phyloP scores from a whole-genome alignment of 1,284 basidiomycete genomes.

The Heterobasidion parviporum region DNA sequence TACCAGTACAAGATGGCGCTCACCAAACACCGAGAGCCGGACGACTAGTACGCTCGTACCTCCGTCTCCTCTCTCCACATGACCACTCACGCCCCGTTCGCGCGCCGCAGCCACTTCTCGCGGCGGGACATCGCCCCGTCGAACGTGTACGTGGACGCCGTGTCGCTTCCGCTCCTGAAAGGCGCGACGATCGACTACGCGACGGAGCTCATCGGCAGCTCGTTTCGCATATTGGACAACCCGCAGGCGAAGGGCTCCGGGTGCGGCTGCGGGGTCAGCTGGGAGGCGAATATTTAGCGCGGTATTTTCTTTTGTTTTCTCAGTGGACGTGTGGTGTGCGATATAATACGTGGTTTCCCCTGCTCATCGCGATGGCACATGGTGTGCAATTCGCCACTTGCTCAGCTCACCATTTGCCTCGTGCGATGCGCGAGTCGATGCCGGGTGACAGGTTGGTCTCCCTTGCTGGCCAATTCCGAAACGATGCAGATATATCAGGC shows the following conservation, averaged over 20 bases:
- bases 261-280: constrained; percentile 88
- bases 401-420: too few relatives aligned
- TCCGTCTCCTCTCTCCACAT: constrained; percentile 3
- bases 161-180: constrained; percentile 73
- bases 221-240: constrained; percentile 73
- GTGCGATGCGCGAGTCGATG: too few relatives aligned
- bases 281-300: constrained; percentile 57
- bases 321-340: too few relatives aligned
- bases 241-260: constrained; percentile 81
- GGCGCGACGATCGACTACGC: constrained; percentile 84
- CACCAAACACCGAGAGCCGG: constrained; percentile 44
- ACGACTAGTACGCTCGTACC: constrained; percentile 67
- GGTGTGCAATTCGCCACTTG: too few relatives aligned
- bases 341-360: too few relatives aligned
- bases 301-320: not conserved
- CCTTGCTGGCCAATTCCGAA: too few relatives aligned
- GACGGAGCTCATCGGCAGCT: constrained; percentile 86
- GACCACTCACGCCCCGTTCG: not conserved
- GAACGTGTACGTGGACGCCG: constrained; percentile 73
- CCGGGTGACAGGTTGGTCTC: too few relatives aligned
- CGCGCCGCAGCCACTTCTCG: constrained; percentile 42
- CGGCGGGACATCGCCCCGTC: constrained; percentile 65
- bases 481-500: too few relatives aligned
- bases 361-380: too few relatives aligned
- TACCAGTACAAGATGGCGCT: constrained; percentile 89